Evolutionary conservation across 768 basidiomycete genomes (phyloP).

Genomic region (Lentinus tigrinus): DNA sequence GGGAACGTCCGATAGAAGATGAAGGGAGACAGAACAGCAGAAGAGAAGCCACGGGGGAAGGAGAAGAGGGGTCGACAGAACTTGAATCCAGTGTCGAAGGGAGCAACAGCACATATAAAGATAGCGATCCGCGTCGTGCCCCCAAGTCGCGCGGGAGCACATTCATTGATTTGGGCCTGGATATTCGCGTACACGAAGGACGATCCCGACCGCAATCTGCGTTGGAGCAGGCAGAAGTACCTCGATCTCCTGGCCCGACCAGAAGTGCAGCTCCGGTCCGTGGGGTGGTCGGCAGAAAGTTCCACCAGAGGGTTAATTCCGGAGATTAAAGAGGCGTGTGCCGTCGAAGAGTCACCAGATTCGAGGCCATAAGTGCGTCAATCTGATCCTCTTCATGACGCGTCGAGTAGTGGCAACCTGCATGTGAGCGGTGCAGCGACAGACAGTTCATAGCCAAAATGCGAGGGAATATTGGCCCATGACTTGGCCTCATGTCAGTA

Average conservation of each 20-base stretch:
- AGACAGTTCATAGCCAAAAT: not conserved
- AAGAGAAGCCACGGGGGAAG: conserved; percentile 5
- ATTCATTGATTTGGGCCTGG: conserved; percentile 3
- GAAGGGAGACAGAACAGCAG: conserved; percentile 2
- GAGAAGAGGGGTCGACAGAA: not conserved
- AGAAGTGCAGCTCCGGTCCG: conserved; percentile 9
- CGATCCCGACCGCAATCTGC: conserved; percentile 8
- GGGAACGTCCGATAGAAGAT: conserved; percentile 1
- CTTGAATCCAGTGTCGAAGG: not conserved
- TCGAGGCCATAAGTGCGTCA: not conserved
- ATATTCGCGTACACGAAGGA: not conserved
- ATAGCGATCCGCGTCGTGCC: conserved; percentile 8
- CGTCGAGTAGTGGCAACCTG: not conserved
- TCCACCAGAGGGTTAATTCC: conserved; percentile 10
- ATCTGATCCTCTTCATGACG: not conserved
- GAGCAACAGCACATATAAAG: conserved; percentile 4
- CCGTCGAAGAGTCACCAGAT: conserved; percentile 3
- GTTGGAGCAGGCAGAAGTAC: not conserved
- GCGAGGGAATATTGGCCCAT: too few species aligned
- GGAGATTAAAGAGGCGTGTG: conserved; percentile 20
- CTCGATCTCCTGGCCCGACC: not conserved
- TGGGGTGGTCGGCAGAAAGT: conserved; percentile 1
- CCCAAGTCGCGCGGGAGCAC: not conserved
- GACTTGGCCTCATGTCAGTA: too few species aligned
- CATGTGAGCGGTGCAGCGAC: not conserved